Conservation (phyloP, 2,329 filamentous ascomycete genomes). For the Tetracladium maxilliforme region DNA sequence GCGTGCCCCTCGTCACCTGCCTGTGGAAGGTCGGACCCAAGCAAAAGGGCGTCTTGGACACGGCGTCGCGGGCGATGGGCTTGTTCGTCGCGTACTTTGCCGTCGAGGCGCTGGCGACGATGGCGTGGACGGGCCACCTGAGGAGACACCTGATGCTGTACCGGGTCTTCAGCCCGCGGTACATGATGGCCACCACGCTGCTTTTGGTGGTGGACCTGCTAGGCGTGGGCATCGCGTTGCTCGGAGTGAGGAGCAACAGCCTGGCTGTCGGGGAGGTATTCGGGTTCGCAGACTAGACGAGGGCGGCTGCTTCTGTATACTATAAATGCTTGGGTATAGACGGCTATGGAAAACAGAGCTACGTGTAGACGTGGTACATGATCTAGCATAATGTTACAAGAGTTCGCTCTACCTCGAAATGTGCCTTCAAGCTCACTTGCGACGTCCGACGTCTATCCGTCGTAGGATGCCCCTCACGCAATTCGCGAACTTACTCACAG, state of each 20-base stretch:
- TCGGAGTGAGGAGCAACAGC: slow-evolving; percentile 62
- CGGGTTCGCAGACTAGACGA: slow-evolving; percentile 51
- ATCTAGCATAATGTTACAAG: too few species aligned
- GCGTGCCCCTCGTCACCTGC: slow-evolving; percentile 66
- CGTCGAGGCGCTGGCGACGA: slow-evolving; percentile 70
- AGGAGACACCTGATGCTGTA: slow-evolving; percentile 93
- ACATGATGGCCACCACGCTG: slow-evolving; percentile 64
- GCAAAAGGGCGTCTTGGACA: slow-evolving; percentile 25
- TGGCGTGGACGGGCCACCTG: slow-evolving; percentile 78
- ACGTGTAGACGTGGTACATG: too few species aligned
- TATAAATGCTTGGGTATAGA: too few species aligned
- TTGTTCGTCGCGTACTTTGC: slow-evolving; percentile 74
- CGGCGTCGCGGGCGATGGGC: slow-evolving; percentile 39
- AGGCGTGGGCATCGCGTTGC: slow-evolving; percentile 53
- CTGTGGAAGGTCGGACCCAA: slow-evolving; percentile 83
- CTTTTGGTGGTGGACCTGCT: slow-evolving; percentile 68
- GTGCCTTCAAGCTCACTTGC: too few species aligned
- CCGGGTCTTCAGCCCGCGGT: slow-evolving; percentile 81
- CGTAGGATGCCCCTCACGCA: too few species aligned
- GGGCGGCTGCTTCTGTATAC: too few species aligned
- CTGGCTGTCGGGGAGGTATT: slow-evolving; percentile 76
- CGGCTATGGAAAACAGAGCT: too few species aligned
- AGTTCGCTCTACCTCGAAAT: too few species aligned
- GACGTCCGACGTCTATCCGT: too few species aligned
- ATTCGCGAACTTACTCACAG: too few species aligned